These are phyloP conservation scores for Paraurostyla sp. DNA, from an alignment of 73 alveolate species.

Conservation along the genomic window DNA sequence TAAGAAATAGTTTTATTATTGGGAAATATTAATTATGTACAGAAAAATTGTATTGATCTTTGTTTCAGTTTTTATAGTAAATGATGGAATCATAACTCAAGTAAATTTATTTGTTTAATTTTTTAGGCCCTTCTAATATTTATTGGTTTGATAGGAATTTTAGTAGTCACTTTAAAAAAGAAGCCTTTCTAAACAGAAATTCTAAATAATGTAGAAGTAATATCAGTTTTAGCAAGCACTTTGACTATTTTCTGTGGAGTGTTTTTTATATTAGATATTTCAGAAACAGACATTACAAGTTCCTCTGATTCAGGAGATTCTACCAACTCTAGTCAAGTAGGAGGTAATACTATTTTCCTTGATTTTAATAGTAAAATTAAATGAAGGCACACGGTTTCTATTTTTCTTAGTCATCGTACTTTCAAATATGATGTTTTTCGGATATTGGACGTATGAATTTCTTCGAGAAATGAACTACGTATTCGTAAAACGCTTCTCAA, in stretches of 20 bases:
- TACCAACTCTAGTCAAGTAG: background rate
- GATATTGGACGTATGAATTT: slow-evolving; percentile 47
- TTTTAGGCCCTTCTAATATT: slow-evolving; percentile 55
- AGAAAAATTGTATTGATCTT: slow-evolving; percentile 24
- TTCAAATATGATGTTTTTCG: slow-evolving; percentile 36
- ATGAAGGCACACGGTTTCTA: background rate
- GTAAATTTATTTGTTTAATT: background rate
- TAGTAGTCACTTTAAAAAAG: background rate
- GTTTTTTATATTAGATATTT: slow-evolving; percentile 59
- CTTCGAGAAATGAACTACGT: background rate
- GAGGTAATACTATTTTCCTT: background rate
- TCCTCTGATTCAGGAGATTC: background rate
- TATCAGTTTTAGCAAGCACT: slow-evolving; percentile 36
- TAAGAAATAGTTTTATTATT: too few relatives aligned
- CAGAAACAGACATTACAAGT: background rate
- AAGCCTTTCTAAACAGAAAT: slow-evolving; percentile 43
- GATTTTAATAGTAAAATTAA: background rate
- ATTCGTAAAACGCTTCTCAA: background rate
- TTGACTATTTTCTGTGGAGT: slow-evolving; percentile 65
- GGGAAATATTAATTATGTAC: too few relatives aligned
- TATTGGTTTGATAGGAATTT: slow-evolving; percentile 13
- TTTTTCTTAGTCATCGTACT: slow-evolving; percentile 38
- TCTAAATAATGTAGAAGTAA: slow-evolving; percentile 45
- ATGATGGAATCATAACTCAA: slow-evolving; percentile 15
- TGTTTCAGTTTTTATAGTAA: slow-evolving; percentile 43